Percentiles rank a stretch among this genome's conserved stretches.
Conservation (phyloP, 176 grass and related monocot genomes). For the Carex pumila region DNA sequence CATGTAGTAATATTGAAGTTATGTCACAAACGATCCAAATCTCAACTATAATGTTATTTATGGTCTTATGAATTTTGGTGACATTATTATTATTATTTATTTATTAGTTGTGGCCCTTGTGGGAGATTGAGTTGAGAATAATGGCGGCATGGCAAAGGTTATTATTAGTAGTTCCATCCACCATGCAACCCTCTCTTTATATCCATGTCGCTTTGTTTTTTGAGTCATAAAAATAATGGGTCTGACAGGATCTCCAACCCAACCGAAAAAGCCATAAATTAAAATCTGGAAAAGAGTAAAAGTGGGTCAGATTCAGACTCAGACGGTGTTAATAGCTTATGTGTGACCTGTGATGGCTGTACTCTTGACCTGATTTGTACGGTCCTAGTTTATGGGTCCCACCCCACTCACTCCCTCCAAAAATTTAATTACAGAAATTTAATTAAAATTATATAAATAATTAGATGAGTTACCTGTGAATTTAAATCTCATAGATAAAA, state of each 20-base stretch:
- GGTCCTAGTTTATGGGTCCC: not conserved
- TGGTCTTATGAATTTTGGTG: not conserved
- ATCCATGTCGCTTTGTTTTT: conserved; percentile 2
- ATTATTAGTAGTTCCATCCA: conserved; percentile 22
- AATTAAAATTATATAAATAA: no score
- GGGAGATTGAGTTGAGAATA: not conserved
- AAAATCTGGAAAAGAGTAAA: conserved; percentile 9
- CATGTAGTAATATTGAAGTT: no score
- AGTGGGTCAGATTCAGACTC: conserved; percentile 7
- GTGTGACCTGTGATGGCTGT: conserved; percentile 5
- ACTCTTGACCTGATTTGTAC: conserved; percentile 13
- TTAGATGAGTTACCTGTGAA: no score
- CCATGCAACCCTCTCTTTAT: not conserved
- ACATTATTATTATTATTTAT: not conserved
- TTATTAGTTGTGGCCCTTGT: not conserved
- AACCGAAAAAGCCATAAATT: conserved; percentile 26
- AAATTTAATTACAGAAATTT: no score
- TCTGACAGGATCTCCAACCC: conserved; percentile 29
- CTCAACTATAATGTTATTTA: no score
- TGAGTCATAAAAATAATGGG: not conserved
- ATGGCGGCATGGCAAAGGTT: not conserved
- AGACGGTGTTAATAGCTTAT: not conserved
- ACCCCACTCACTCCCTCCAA: not conserved
- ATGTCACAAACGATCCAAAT: no score
- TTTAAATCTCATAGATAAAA: no score